Conservation (phyloP, 768 basidiomycete genomes). For the Naganishia kalamii region DNA sequence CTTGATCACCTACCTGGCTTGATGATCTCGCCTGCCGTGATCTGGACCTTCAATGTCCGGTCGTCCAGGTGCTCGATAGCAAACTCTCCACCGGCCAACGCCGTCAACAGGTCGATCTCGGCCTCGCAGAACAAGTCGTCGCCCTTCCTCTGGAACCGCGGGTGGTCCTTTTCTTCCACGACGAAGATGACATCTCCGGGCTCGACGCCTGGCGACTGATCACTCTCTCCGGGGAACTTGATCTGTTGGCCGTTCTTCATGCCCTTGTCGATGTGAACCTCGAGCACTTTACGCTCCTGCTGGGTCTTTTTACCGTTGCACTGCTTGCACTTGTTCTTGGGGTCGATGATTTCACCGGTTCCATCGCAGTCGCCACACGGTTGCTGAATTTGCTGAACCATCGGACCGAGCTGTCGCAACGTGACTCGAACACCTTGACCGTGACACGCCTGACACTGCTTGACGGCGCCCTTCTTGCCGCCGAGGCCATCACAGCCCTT, state of each 20-base stretch:
- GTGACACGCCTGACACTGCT: conserved; percentile 65
- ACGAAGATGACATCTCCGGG: conserved; percentile 95
- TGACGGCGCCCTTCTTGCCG: conserved; percentile 93
- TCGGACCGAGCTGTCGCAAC: conserved; percentile 94
- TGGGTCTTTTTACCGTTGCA: conserved; percentile 95
- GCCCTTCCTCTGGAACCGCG: conserved; percentile 67
- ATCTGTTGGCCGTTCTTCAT: conserved; percentile 93
- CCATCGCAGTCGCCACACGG: conserved; percentile 88
- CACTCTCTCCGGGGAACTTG: conserved; percentile 80
- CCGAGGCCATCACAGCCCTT: conserved; percentile 90
- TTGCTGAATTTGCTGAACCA: conserved; percentile 99
- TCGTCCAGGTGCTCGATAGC: conserved; percentile 90
- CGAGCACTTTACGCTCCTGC: conserved; percentile 61
- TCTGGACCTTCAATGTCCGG: conserved; percentile 71
- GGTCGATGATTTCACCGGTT: conserved; percentile 89
- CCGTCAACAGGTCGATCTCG: conserved; percentile 89
- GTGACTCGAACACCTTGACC: conserved; percentile 88
- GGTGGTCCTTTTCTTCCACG: conserved; percentile 86
- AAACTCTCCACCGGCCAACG: conserved; percentile 85
- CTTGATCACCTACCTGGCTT: conserved; percentile 69
- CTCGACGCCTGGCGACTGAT: conserved; percentile 81
- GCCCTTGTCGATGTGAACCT: conserved; percentile 81
- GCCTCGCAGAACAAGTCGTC: conserved; percentile 79
- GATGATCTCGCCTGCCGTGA: conserved; percentile 79
- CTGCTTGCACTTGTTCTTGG: conserved; percentile 79